phyloP scores from a whole-genome alignment of 2,329 filamentous ascomycete species.

The Epichloe brachyelytri region DNA sequence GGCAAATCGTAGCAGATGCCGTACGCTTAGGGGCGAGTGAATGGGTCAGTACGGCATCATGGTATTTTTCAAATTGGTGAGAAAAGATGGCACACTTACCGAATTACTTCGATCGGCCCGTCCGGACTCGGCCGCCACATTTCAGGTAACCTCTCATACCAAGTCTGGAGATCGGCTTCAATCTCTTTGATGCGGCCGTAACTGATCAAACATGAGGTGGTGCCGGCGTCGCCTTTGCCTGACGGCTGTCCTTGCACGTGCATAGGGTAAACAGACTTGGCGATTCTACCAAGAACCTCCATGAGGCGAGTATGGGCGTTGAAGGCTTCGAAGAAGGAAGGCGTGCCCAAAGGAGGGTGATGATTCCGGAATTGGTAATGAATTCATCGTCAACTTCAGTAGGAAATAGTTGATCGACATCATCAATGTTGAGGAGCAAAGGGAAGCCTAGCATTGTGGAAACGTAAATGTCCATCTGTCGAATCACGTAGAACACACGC shows the following conservation, averaged over 20 bases:
- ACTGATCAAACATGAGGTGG: constrained; percentile 48
- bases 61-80: not conserved
- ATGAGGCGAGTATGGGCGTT: constrained; percentile 54
- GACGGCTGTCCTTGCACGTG: constrained; percentile 39
- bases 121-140: constrained; percentile 70
- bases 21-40: constrained; percentile 33
- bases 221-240: constrained; percentile 27
- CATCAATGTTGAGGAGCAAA: constrained; percentile 47
- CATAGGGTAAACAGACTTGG: constrained; percentile 53
- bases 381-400: constrained; percentile 55
- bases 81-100: constrained; percentile 38
- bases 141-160: constrained; percentile 56
- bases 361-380: constrained; percentile 45
- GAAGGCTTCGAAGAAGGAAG: constrained; percentile 50
- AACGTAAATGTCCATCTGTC: constrained; percentile 59
- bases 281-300: constrained; percentile 50
- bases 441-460: constrained; percentile 56
- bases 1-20: constrained; percentile 65
- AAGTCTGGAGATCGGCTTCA: constrained; percentile 48
- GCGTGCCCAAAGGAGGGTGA: constrained; percentile 38
- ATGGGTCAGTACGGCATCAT: not conserved
- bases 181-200: constrained; percentile 51
- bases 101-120: constrained; percentile 58
- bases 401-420: constrained; percentile 54
- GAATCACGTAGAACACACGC: constrained; percentile 54